A percentile compares a stretch with the other conserved stretches of the same genome.
Conservation (phyloP, 257 asterid genomes). For the Apocynum venetum region DNA sequence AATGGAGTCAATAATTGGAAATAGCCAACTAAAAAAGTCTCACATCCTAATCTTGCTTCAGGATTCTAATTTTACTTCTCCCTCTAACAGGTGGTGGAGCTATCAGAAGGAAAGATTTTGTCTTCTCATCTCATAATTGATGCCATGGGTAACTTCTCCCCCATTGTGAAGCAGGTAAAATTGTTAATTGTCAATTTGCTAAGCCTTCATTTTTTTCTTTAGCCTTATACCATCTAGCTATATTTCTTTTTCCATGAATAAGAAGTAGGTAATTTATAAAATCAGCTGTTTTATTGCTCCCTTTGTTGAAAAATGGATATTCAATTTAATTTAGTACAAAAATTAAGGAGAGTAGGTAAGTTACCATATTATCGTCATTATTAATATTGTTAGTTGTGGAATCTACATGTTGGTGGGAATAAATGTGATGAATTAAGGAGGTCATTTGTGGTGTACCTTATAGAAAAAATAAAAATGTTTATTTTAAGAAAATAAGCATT, state of each 20-base stretch:
- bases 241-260: not conserved
- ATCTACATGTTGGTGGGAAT: too few relatives aligned
- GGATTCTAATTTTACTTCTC: not conserved
- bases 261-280: not conserved
- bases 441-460: too few relatives aligned
- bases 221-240: not conserved
- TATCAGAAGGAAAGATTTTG: constrained; percentile 63
- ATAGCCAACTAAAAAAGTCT: not conserved
- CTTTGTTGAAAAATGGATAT: too few relatives aligned
- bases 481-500: too few relatives aligned
- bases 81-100: constrained; percentile 53
- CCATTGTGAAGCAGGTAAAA: constrained; percentile 82
- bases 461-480: too few relatives aligned
- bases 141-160: constrained; percentile 99
- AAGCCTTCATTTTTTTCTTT: not conserved
- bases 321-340: too few relatives aligned
- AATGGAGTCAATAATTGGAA: not conserved
- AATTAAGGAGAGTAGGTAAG: too few relatives aligned
- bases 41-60: not conserved
- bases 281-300: too few relatives aligned
- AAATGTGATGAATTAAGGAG: too few relatives aligned
- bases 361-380: too few relatives aligned
- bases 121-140: constrained; percentile 77
- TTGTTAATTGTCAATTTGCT: not conserved
- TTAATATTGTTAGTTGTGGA: too few relatives aligned